Conservation (phyloP, 2,329 filamentous ascomycete genomes). For the Aspergillus sp. region DNA sequence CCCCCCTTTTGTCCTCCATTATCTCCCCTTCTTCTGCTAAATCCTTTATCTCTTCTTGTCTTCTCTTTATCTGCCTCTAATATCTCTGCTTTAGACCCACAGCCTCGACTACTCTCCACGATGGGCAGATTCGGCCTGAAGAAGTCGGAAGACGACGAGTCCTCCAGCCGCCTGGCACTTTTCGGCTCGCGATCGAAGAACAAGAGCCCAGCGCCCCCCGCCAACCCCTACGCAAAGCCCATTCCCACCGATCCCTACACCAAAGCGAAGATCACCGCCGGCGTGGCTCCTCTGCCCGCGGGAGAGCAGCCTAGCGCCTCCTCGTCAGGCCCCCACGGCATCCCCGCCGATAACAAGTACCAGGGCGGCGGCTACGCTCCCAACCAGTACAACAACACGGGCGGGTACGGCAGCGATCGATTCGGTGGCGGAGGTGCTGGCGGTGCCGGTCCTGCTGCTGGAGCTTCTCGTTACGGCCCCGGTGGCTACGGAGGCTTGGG, state of each 20-base stretch:
- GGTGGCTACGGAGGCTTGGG: constrained; percentile 60
- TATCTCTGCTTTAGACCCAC: background rate
- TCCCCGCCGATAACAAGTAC: constrained; percentile 34
- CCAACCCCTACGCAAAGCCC: constrained; percentile 59
- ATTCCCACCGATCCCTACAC: constrained; percentile 57
- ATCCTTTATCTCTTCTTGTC: background rate
- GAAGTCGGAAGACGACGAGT: constrained; percentile 54
- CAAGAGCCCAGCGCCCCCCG: constrained; percentile 51
- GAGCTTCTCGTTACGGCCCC: constrained; percentile 47
- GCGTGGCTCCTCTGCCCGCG: constrained; percentile 37
- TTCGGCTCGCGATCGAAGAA: constrained; percentile 58
- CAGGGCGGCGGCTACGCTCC: constrained; percentile 37
- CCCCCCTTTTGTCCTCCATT: constrained; percentile 7
- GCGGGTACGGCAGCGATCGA: constrained; percentile 53
- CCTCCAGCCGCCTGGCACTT: constrained; percentile 55
- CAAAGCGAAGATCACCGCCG: constrained; percentile 46
- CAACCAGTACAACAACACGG: constrained; percentile 44
- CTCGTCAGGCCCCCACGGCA: constrained; percentile 26
- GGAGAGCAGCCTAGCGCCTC: constrained; percentile 29
- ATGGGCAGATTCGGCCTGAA: constrained; percentile 46
- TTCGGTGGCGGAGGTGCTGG: constrained; percentile 45
- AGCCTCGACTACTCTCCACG: constrained; percentile 8
- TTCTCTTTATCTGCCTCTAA: background rate
- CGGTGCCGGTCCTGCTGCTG: constrained; percentile 43
- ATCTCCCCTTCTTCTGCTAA: constrained; percentile 9